Base-by-base conservation (phyloP, 345 rosid genomes). In the Lenwebbia sp. region DNA sequence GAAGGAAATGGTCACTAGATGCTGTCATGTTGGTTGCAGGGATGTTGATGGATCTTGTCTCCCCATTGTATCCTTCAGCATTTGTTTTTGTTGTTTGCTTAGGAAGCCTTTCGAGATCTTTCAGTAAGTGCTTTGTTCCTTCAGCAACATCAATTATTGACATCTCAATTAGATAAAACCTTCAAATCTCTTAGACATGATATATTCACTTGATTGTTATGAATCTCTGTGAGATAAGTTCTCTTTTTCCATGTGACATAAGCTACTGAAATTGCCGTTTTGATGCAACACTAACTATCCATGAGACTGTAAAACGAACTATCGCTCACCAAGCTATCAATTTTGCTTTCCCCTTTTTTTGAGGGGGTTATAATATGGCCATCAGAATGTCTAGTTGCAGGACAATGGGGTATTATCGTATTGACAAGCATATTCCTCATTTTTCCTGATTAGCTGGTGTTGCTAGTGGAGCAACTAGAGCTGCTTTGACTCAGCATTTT, bases 391-490 rank as follows among this genome's bases (percentile, higher is more conserved):
- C 47, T 70, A 33, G 78, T 70, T 70, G 78, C 44, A 70, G 78
- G 33, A 70, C 78, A 70, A 4, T 70, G 47, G 78, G 62, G 22
- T 76, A 47, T 44, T 55, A 37, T 54, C 5, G 19, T 82, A 62
- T 47, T 86, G 85, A 86, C 23, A n/a, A 56, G 81, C 17, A 33
- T 50, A 25, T 84, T 14, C 54, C 17, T 1, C 47, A 47, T 55
- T 56, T 58, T 62, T 23, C 83, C 83, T 82, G 40, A 86, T 88
- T 89, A 96, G 98, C 99, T 84, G 98, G 99, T 89, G 99, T 96
- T 90, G 99, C 98, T 83, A 95, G 98, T 90, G 99, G 99, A 91
- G 98, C 99, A 74, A 96, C 99, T 54, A 93, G 99, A 92, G 99
- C 99, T 89, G 99, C 99, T 86, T 89, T 96, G 89, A 95, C 99